Base-by-base conservation (phyloP, 1,284 basidiomycete species). In the Cutaneotrichosporon sp. region DNA sequence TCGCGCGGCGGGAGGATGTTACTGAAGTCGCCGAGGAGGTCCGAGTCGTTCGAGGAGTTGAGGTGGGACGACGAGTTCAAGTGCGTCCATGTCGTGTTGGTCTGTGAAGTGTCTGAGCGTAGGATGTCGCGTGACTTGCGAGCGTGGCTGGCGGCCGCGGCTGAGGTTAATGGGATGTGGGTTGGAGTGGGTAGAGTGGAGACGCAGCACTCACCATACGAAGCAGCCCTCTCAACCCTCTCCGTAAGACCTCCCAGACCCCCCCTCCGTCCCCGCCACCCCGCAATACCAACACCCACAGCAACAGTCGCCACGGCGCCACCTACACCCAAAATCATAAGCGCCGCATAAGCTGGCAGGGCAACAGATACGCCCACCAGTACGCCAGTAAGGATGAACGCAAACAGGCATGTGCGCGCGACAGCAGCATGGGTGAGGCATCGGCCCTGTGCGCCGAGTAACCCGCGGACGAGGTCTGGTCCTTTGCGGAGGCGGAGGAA, bases 1-100 rank as follows among this genome's bases (percentile, higher is more conserved):
- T 47, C 13, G 1, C 60, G 59, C 16, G 59, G 52, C 51, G 51
- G 59, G 14, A 32, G 40, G 7, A 38, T n/a, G 38, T 30, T 38
- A 16, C 10, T 60, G 34, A 9, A 46, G 42, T 46, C 42, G 18
- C 42, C 42, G 18, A 46, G 38, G 47, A 21, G 49, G 49, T 26
- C 21, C 7, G 49, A 51, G 30, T 31, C 49, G 49, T 10, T 5
- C 26, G 21, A 47, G 40, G 14, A n/a, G 49, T 6, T 8, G 5
- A n/a, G 42, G 18, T 46, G 18, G 42, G 42, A 16, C 6, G 18
- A 46, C 42, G 42, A 46, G 38, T 36, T 36, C 14, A 42, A 16
- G 11, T 46, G 42, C 18, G 42, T n/a, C 18, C 16, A n/a, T 18
- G 42, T 46, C 42, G 18, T 46, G 16, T 46, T 22, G 22, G 49